These are phyloP conservation scores for Paecilomyces niveus DNA, from an alignment of 2,329 filamentous ascomycete species.

Conservation along the genomic window DNA sequence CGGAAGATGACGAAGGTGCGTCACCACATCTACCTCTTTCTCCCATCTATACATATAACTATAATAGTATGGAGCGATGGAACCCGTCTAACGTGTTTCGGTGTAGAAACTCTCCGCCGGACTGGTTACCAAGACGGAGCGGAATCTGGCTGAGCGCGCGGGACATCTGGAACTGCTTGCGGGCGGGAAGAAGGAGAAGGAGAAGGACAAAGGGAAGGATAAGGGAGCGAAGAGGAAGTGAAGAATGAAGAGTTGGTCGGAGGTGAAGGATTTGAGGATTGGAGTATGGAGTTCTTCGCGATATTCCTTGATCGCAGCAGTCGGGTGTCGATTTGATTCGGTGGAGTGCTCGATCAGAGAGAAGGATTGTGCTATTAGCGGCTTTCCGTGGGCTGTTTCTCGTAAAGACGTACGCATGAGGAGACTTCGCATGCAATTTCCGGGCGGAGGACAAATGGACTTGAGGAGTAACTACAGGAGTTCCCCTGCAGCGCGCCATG, in stretches of 20 bases:
- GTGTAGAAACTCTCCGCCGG: conserved; percentile 55
- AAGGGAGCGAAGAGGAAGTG: conserved; percentile 30
- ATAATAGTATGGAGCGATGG: too few relatives aligned
- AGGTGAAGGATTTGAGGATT: background rate
- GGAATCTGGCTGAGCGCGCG: conserved; percentile 57
- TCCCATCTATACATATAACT: background rate
- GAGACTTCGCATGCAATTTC: too few relatives aligned
- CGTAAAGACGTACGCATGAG: too few relatives aligned
- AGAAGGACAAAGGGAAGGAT: conserved; percentile 31
- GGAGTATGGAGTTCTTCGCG: background rate
- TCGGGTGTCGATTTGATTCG: too few relatives aligned
- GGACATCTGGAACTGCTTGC: conserved; percentile 63
- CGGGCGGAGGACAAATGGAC: too few relatives aligned
- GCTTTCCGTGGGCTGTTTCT: too few relatives aligned
- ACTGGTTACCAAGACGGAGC: conserved; percentile 60
- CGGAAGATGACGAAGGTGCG: conserved; percentile 56
- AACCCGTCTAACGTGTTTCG: background rate
- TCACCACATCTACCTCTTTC: background rate
- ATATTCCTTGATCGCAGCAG: background rate
- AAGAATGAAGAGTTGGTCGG: conserved; percentile 18
- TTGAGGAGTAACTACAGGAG: too few relatives aligned
- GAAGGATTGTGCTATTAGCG: too few relatives aligned
- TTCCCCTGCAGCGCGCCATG: too few relatives aligned
- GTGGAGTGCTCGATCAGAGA: too few relatives aligned
- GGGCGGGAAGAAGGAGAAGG: conserved; percentile 57